phyloP scores from a whole-genome alignment of 2,329 filamentous ascomycete genomes.

The Keithomyces neogunnii region DNA sequence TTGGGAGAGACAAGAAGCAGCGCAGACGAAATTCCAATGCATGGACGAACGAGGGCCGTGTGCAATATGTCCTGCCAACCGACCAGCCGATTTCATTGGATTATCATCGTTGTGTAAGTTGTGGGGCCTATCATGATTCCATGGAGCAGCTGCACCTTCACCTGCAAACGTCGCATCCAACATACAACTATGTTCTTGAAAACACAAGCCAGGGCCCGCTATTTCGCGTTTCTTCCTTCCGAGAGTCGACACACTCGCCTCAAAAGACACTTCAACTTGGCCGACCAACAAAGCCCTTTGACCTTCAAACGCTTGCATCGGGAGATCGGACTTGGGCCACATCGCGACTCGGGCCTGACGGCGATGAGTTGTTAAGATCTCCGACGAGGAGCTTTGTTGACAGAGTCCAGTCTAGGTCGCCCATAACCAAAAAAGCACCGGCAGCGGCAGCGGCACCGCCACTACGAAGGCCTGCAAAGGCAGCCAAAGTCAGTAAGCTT shows the following conservation, averaged over 20 bases:
- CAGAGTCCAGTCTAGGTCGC: conserved; percentile 17
- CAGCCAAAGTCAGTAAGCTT: conserved; percentile 19
- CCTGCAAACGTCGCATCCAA: conserved; percentile 34
- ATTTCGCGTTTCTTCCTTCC: conserved; percentile 29
- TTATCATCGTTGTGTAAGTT: conserved; percentile 42
- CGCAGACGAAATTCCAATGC: conserved; percentile 16
- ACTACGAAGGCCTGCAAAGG: conserved; percentile 8
- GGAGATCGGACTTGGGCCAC: conserved; percentile 39
- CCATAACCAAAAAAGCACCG: conserved; percentile 5
- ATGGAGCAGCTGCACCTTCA: conserved; percentile 41
- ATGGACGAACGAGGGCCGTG: conserved; percentile 28
- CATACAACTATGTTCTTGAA: conserved; percentile 34
- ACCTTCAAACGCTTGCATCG: conserved; percentile 33
- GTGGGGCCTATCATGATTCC: conserved; percentile 37
- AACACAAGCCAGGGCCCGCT: conserved; percentile 27
- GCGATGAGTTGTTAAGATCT: conserved; percentile 17
- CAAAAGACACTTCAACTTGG: conserved; percentile 34
- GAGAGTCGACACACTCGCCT: conserved; percentile 19
- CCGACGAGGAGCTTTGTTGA: conserved; percentile 14
- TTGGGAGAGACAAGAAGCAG: conserved; percentile 42
- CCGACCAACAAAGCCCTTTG: conserved; percentile 33
- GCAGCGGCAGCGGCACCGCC: conserved; percentile 6
- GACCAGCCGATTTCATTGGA: conserved; percentile 38
- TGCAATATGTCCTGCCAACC: conserved; percentile 36
- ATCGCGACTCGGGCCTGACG: conserved; percentile 30